Evolutionary conservation across 352 stramenopile species (phyloP).

Genomic region (Phytophthora sp.): DNA sequence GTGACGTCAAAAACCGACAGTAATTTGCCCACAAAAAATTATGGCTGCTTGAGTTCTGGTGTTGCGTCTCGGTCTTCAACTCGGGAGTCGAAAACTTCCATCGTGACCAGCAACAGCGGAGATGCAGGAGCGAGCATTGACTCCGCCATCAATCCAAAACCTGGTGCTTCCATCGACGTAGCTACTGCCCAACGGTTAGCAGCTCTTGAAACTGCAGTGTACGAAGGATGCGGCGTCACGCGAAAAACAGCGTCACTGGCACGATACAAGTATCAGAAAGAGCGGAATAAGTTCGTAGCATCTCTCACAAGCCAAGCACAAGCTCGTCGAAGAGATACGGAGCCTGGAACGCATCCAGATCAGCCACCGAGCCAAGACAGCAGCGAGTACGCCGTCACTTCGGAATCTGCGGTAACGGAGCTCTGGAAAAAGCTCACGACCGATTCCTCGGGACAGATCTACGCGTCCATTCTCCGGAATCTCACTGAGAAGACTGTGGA

Average conservation of each 20-base stretch:
- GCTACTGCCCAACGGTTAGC: constrained; percentile 26
- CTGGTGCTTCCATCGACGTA: constrained; percentile 21
- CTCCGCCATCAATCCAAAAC: background rate
- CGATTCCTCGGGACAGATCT: constrained; percentile 36
- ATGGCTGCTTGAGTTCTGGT: background rate
- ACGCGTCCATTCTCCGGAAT: constrained; percentile 23
- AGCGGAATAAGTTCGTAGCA: constrained; percentile 35
- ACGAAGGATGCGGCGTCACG: constrained; percentile 38
- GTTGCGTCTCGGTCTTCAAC: constrained; percentile 6
- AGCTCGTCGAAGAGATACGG: background rate
- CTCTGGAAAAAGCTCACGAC: constrained; percentile 33
- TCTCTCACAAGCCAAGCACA: constrained; percentile 21
- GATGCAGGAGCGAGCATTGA: background rate
- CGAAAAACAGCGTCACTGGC: constrained; percentile 27
- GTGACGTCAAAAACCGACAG: constrained; percentile 68
- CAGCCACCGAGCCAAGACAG: constrained; percentile 10
- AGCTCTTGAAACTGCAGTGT: constrained; percentile 31
- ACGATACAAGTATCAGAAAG: constrained; percentile 38
- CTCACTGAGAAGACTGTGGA: constrained; percentile 7
- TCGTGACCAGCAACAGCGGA: background rate
- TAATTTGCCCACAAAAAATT: constrained; percentile 35
- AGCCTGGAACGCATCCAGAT: background rate
- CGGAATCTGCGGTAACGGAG: constrained; percentile 10
- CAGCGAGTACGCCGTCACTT: constrained; percentile 3
- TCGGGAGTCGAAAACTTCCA: constrained; percentile 1